phyloP scores from a whole-genome alignment of 2,329 filamentous ascomycete genomes.

The Intubia oerlemansii region DNA sequence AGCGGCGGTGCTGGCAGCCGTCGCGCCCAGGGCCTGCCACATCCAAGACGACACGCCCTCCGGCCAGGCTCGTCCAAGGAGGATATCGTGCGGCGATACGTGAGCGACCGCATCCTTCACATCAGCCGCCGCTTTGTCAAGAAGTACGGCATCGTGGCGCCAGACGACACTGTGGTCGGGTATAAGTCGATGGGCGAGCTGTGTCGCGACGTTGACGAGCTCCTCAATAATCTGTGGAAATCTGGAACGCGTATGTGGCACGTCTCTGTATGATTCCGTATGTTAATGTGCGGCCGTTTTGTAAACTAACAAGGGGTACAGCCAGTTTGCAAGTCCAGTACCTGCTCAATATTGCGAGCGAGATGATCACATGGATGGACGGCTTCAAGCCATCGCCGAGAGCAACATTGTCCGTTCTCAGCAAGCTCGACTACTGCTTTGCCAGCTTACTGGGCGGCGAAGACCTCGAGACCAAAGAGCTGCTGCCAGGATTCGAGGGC shows the following conservation, averaged over 20 bases:
- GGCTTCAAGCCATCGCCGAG: constrained; percentile 48
- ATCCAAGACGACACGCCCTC: constrained; percentile 29
- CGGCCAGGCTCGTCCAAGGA: constrained; percentile 37
- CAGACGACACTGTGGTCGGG: constrained; percentile 25
- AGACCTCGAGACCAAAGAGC: constrained; percentile 41
- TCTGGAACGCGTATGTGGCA: constrained; percentile 63
- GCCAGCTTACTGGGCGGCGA: constrained; percentile 48
- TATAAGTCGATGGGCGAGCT: constrained; percentile 46
- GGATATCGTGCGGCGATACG: constrained; percentile 34
- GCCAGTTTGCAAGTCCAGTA: constrained; percentile 68
- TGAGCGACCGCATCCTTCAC: constrained; percentile 28
- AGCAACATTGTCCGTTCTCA: constrained; percentile 48
- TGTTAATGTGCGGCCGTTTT: neutral
- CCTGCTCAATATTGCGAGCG: constrained; percentile 54
- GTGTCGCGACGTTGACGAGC: constrained; percentile 48
- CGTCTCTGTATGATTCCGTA: constrained; percentile 7
- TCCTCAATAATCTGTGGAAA: constrained; percentile 70
- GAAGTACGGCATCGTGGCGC: constrained; percentile 26
- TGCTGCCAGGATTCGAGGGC: constrained; percentile 46
- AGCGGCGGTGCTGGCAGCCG: constrained; percentile 18
- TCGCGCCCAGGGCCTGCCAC: constrained; percentile 25
- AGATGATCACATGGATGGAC: constrained; percentile 49
- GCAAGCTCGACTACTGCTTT: constrained; percentile 70
- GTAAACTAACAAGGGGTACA: constrained; percentile 19
- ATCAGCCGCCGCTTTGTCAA: constrained; percentile 38